Evolutionary conservation across 1,284 basidiomycete genomes (phyloP).

Genomic region (Inonotus obliquus): DNA sequence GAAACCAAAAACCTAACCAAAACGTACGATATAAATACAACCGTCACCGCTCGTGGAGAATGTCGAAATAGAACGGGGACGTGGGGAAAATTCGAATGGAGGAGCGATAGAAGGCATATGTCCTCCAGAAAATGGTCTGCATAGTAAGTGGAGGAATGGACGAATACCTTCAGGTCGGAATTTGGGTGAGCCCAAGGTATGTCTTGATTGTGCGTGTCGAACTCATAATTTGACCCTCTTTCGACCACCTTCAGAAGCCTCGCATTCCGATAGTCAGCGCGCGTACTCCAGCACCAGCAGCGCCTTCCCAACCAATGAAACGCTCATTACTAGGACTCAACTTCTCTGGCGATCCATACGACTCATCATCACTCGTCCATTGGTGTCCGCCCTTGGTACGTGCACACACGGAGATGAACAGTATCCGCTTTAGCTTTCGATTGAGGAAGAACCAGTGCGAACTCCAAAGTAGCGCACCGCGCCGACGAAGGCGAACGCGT

Average conservation of each 20-base stretch:
- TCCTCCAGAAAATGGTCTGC: too few species aligned
- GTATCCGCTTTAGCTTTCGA: slow-evolving; percentile 86
- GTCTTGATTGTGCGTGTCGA: not conserved
- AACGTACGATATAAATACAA: not conserved
- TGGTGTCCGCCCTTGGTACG: slow-evolving; percentile 59
- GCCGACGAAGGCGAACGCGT: slow-evolving; percentile 31
- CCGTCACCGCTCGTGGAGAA: not conserved
- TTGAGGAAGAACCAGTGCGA: slow-evolving; percentile 98
- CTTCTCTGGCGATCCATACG: slow-evolving; percentile 32
- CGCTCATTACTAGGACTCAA: slow-evolving; percentile 38
- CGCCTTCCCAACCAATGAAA: slow-evolving; percentile 75
- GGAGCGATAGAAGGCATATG: not conserved
- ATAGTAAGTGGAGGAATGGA: too few species aligned
- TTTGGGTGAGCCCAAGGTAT: not conserved
- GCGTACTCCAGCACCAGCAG: slow-evolving; percentile 67
- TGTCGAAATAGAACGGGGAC: not conserved
- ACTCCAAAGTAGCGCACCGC: slow-evolving; percentile 91
- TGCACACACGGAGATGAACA: slow-evolving; percentile 95
- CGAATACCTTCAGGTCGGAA: too few species aligned
- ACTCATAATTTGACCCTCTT: not conserved
- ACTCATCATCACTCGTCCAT: slow-evolving; percentile 46
- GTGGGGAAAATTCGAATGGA: not conserved
- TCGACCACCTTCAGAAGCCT: not conserved
- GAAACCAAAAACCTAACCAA: not conserved
- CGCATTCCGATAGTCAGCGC: slow-evolving; percentile 53